A percentile compares a stretch with the other conserved stretches of the same genome.
phyloP scores from a whole-genome alignment of 768 basidiomycete species.

The Fomitopsis serialis region DNA sequence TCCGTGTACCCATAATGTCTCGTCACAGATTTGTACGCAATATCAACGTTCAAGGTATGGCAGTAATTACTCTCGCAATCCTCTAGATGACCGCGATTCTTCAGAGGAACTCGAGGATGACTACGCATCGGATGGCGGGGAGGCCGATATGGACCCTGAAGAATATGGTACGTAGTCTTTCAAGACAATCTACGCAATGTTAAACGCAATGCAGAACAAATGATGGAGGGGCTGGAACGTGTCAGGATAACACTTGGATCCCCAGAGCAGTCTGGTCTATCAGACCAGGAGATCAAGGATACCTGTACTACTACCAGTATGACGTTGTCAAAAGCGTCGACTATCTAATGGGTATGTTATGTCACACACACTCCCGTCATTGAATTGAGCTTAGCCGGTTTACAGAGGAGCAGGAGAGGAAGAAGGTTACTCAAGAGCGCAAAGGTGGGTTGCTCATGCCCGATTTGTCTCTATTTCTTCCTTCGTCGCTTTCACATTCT shows the following conservation, averaged over 20 bases:
- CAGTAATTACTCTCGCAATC: not conserved
- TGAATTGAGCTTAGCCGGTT: not conserved
- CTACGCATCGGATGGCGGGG: constrained; percentile 71
- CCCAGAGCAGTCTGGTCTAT: constrained; percentile 57
- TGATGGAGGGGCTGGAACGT: constrained; percentile 66
- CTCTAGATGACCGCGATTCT: constrained; percentile 2
- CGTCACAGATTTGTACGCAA: constrained; percentile 88
- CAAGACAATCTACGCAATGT: not conserved
- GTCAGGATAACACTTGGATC: constrained; percentile 66
- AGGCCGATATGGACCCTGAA: constrained; percentile 75
- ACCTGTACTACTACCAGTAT: constrained; percentile 87
- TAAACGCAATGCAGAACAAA: constrained; percentile 39
- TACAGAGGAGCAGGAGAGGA: constrained; percentile 66
- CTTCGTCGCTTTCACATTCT: not conserved
- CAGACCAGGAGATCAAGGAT: constrained; percentile 73
- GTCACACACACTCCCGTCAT: not conserved
- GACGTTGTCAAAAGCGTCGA: constrained; percentile 72
- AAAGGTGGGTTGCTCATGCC: constrained; percentile 76
- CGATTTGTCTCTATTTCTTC: constrained; percentile 6
- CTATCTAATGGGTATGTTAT: constrained; percentile 64
- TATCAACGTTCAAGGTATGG: constrained; percentile 68
- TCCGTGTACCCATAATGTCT: constrained; percentile 52
- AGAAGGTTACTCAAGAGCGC: constrained; percentile 60
- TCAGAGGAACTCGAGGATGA: constrained; percentile 88
- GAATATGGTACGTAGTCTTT: constrained; percentile 66